Evolutionary conservation across 2,329 filamentous ascomycete genomes (phyloP).

Genomic region (Coniochaeta sp.): DNA sequence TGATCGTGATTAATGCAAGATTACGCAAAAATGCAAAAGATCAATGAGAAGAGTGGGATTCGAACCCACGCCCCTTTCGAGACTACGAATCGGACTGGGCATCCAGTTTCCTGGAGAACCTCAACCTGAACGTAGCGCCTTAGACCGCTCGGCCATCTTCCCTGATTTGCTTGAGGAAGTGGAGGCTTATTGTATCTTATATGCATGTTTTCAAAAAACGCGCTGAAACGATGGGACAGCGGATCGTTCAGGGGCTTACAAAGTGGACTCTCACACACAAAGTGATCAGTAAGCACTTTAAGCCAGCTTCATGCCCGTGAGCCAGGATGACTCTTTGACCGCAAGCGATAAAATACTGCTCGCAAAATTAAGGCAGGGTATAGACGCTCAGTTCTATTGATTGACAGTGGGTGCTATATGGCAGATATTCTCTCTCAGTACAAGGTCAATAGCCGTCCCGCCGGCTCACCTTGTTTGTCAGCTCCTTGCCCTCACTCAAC

Average conservation of each 20-base stretch:
- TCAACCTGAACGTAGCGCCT: neutral
- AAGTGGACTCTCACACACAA: neutral
- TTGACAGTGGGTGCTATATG: neutral
- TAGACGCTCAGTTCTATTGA: neutral
- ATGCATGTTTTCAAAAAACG: neutral
- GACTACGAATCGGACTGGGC: neutral
- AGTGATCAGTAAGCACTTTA: neutral
- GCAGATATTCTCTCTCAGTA: neutral
- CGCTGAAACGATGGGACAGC: too few species aligned
- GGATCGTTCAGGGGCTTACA: neutral
- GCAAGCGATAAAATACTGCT: too few species aligned
- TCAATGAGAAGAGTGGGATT: neutral
- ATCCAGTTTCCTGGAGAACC: neutral
- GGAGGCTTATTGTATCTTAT: neutral
- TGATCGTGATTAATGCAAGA: neutral
- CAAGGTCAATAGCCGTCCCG: conserved; percentile 20
- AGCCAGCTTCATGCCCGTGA: neutral
- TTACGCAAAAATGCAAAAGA: neutral
- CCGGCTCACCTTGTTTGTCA: conserved; percentile 32
- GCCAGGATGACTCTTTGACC: too few species aligned
- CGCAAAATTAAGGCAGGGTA: neutral
- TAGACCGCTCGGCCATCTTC: neutral
- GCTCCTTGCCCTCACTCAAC: conserved; percentile 24
- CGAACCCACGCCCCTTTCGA: neutral
- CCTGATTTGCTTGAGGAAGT: neutral